Percentiles rank a stretch among this genome's conserved stretches.
Conservation (phyloP, 306 rosid genomes). For the Herpetospermum pedunculosum region DNA sequence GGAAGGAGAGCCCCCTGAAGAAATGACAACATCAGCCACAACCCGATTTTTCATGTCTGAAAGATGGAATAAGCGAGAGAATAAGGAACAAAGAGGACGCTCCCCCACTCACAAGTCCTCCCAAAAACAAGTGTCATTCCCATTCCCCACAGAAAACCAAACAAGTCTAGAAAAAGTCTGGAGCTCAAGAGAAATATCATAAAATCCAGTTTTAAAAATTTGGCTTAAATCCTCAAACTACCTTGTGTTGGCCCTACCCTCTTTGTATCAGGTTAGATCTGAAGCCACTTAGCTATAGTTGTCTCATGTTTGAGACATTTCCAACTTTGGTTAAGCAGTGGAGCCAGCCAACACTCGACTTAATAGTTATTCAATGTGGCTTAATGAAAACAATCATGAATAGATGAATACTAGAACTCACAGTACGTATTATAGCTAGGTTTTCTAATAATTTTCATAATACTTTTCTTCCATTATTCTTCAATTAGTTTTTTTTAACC, state of each 20-base stretch:
- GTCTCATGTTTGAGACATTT: background rate
- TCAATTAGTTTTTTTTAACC: background rate
- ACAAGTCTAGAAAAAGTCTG: too few species aligned
- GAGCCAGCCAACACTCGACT: background rate
- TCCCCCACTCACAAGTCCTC: too few species aligned
- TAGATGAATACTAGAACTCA: too few species aligned
- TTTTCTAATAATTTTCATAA: background rate
- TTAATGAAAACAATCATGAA: background rate
- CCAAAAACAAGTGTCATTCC: too few species aligned
- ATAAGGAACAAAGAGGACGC: too few species aligned
- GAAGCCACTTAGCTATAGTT: background rate
- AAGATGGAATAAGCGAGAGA: too few species aligned
- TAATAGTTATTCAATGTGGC: background rate
- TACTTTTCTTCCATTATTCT: background rate
- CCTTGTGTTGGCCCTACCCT: background rate
- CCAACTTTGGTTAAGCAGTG: background rate
- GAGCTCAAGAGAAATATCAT: too few species aligned
- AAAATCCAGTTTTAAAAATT: background rate
- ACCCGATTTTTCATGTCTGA: too few species aligned
- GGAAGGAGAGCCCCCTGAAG: too few species aligned
- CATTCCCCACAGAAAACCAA: too few species aligned
- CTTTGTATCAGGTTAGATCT: background rate
- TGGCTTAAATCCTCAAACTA: background rate
- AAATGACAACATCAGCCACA: too few species aligned
- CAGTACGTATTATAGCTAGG: too few species aligned